Conservation (phyloP, 1,139 yeast species). For the Saccharomyces hybrid region DNA sequence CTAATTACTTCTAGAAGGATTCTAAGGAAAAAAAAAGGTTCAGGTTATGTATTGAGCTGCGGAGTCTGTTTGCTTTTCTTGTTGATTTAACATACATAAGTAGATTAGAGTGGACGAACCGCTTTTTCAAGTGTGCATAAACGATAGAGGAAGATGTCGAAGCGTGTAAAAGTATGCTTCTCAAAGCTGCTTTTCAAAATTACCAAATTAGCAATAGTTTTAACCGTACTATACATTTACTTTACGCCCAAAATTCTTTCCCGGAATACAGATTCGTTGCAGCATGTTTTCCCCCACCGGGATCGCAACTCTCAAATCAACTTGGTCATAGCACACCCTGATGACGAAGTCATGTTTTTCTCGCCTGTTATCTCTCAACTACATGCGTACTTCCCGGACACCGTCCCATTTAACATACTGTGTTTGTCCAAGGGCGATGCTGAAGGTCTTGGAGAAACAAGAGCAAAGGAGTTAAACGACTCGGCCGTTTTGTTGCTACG, state of each 20-base stretch:
- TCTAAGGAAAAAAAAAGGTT: no score
- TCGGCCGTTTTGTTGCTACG: conserved; percentile 57
- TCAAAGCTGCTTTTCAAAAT: conserved; percentile 5
- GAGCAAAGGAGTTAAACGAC: conserved; percentile 51
- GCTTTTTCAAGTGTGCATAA: neutral
- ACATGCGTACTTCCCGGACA: conserved; percentile 6
- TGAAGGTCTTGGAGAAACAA: conserved; percentile 58
- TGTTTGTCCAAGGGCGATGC: conserved; percentile 78
- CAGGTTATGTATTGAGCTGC: no score
- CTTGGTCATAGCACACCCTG: conserved; percentile 87
- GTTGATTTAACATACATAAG: no score
- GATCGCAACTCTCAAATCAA: neutral
- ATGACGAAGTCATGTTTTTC: conserved; percentile 97
- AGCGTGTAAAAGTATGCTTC: neutral
- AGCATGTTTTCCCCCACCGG: conserved; percentile 3
- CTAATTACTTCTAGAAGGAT: no score
- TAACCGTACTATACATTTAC: conserved; percentile 13
- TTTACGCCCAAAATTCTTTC: conserved; percentile 7
- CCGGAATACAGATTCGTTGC: conserved; percentile 7
- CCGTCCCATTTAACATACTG: conserved; percentile 41
- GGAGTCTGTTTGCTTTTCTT: no score
- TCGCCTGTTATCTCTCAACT: conserved; percentile 51
- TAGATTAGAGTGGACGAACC: no score
- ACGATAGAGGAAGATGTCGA: neutral
- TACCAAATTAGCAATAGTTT: conserved; percentile 11